phyloP scores from a whole-genome alignment of 805 yeast species.

The Pichia heedii region DNA sequence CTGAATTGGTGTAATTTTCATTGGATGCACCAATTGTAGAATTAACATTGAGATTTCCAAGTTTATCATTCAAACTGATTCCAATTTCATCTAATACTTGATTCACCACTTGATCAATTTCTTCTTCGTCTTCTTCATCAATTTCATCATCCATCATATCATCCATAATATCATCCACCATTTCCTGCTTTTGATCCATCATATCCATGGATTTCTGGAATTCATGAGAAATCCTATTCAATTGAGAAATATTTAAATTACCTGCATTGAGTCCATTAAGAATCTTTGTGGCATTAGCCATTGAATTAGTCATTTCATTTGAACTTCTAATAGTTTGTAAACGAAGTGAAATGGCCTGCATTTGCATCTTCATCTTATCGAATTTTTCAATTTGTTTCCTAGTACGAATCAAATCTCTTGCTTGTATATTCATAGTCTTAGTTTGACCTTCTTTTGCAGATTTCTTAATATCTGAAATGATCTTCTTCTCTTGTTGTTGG shows the following conservation, averaged over 20 bases:
- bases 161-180: constrained; percentile 97
- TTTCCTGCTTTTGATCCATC: constrained; percentile 98
- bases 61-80: constrained; percentile 55
- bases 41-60: constrained; percentile 21
- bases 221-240: constrained; percentile 87
- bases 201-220: constrained; percentile 90
- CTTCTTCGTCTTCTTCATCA: constrained; percentile 71
- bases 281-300: constrained; percentile 86
- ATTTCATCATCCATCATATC: constrained; percentile 92
- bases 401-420: constrained; percentile 89
- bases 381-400: constrained; percentile 77
- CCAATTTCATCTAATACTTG: constrained; percentile 96
- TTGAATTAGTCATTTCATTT: constrained; percentile 90
- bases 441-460: constrained; percentile 87
- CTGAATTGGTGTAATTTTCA: constrained; percentile 27
- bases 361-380: constrained; percentile 86
- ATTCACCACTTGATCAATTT: constrained; percentile 82
- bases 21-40: constrained; percentile 1
- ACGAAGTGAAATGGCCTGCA: constrained; percentile 88
- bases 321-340: constrained; percentile 89
- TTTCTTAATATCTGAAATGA: constrained; percentile 77
- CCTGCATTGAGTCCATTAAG: constrained; percentile 77
- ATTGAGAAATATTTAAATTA: constrained; percentile 80
- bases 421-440: constrained; percentile 87
- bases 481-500: constrained; percentile 86